Conservation (phyloP, 202 grass and related monocot species). For the Elaeis oleifera region DNA sequence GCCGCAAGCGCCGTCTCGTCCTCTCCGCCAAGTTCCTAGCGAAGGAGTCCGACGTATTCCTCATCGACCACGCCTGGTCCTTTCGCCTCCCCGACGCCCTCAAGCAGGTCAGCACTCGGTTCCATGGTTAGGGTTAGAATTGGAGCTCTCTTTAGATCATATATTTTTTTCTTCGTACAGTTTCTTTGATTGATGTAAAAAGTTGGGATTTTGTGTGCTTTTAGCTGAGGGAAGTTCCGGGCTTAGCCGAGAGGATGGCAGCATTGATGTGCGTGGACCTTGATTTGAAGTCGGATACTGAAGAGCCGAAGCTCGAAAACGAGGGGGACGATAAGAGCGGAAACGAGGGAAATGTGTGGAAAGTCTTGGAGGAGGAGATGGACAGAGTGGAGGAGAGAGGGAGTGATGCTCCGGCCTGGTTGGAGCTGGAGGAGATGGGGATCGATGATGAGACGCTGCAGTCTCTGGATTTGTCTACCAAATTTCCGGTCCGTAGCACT, state of each 20-base stretch:
- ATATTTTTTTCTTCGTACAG: background rate
- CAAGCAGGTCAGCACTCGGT: constrained; percentile 43
- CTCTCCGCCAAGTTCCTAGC: constrained; percentile 28
- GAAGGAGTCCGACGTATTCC: constrained; percentile 67
- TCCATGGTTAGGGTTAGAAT: background rate
- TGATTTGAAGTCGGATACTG: constrained; percentile 31
- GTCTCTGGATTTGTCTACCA: constrained; percentile 62
- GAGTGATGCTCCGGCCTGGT: constrained; percentile 46
- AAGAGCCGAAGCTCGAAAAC: constrained; percentile 35
- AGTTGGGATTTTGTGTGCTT: constrained; percentile 16
- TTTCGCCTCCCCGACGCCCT: constrained; percentile 81
- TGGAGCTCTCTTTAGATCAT: background rate
- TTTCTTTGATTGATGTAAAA: constrained; percentile 12
- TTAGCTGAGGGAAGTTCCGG: constrained; percentile 74
- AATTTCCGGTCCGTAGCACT: constrained; percentile 57
- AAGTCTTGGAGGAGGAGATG: constrained; percentile 48
- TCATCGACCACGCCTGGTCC: constrained; percentile 91
- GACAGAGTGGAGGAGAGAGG: constrained; percentile 44
- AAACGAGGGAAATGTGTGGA: constrained; percentile 39
- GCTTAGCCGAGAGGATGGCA: constrained; percentile 76
- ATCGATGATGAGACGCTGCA: constrained; percentile 82
- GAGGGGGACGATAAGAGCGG: constrained; percentile 10
- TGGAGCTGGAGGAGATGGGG: constrained; percentile 85
- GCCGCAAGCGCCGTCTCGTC: constrained; percentile 51
- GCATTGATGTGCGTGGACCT: constrained; percentile 88